A percentile compares a stretch with the other conserved stretches of the same genome.
phyloP scores from a whole-genome alignment of 768 basidiomycete species.

The Leucocoprinus leucothites region DNA sequence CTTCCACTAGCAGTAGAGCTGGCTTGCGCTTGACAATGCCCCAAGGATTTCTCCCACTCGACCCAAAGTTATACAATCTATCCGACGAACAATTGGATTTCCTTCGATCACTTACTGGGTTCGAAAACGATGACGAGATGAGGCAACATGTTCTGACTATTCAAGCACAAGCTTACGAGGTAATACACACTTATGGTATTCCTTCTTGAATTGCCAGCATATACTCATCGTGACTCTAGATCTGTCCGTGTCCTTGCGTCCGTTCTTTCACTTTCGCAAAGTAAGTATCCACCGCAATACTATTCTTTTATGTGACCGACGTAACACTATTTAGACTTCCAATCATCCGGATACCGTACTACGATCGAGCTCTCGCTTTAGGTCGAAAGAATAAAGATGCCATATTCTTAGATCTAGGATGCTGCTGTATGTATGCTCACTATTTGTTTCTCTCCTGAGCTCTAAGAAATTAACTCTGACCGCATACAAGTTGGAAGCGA shows the following conservation, averaged over 20 bases:
- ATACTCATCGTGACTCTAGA: slow-evolving; percentile 20
- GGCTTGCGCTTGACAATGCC: not conserved
- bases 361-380: slow-evolving; percentile 27
- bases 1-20: too few relatives aligned
- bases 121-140: slow-evolving; percentile 31
- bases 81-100: slow-evolving; percentile 25
- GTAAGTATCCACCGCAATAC: too few relatives aligned
- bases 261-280: not conserved
- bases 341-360: slow-evolving; percentile 32
- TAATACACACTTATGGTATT: slow-evolving; percentile 14
- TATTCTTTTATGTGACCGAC: not conserved
- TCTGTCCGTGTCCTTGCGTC: slow-evolving; percentile 35
- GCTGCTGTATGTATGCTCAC: slow-evolving; percentile 32
- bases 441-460: not conserved
- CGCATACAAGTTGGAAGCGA: slow-evolving; percentile 38
- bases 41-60: not conserved
- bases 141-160: slow-evolving; percentile 37
- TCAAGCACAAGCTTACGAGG: slow-evolving; percentile 32
- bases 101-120: slow-evolving; percentile 32
- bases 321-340: slow-evolving; percentile 21
- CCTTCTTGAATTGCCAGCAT: too few relatives aligned
- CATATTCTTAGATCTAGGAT: slow-evolving; percentile 40
- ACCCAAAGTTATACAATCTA: slow-evolving; percentile 13
- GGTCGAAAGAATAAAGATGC: slow-evolving; percentile 22
- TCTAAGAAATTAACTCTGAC: not conserved